Evolutionary conservation across 148 eudicot species (phyloP), one percentile per base, ranked within the genome.

Genomic region (Persicaria tinctoria): DNA sequence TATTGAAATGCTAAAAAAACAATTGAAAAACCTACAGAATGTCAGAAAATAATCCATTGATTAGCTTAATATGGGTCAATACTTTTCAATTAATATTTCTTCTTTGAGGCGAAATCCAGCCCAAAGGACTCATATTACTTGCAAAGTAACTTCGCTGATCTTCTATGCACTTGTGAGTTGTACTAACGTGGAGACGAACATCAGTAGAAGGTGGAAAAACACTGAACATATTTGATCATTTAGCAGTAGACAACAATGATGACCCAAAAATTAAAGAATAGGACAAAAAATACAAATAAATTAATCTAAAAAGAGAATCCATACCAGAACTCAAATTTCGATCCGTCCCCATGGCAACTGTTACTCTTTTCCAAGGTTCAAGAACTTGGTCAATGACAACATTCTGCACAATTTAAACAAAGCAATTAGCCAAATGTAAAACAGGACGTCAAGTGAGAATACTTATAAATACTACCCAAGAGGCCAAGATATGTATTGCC

Each of bases 311-410:
- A 13, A 3, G 69, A 41, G 17, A 66, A 66, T 66, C 2, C 72
- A 55, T 81, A 92, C 95, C 95, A 74, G 85, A 82, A 75, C 84
- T 85, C 83, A 91, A 82, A 81, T 81, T 85, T 50, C 88, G 91
- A 77, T 90, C 78, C 44, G 87, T 81, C 72, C 98, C 98, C 98
- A 94, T 94, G 51, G 85, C 83, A 66, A 91, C 97, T 76, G 97
- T 94, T 20, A 94, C 91, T 79, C 98, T 84, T 77, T 62, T 80
- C 76, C 98, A 93, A 23, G 97, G 96, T 82, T 83, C 91, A 85
- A 92, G 83, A 62, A 76, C 90, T 86, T 87, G 82, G 75, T 90
- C 93, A 80, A 95, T 80, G 70, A 79, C 83, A 79, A 95, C 87
- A 82, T 83, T 85, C 99, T 95, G 96, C 90, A 86, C 53, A 63